A percentile compares a stretch with the other conserved stretches of the same genome.
phyloP scores from a whole-genome alignment of 2,329 filamentous ascomycete species.

The Monosporascus sp. region DNA sequence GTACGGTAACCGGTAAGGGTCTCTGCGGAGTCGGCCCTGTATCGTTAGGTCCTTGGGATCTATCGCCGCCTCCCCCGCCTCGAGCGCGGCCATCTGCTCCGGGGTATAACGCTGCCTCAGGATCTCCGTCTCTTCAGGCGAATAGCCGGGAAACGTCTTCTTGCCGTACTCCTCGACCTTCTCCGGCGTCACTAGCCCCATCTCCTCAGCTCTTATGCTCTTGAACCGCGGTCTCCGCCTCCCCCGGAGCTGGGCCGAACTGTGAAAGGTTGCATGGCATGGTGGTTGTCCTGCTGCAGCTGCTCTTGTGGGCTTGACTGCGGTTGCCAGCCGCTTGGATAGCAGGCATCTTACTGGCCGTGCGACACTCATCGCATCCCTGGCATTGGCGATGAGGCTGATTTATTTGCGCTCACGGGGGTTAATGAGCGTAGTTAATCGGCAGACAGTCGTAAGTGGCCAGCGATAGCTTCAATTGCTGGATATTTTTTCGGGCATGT shows the following conservation, averaged over 20 bases:
- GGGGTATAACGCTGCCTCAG: constrained; percentile 68
- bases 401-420: constrained; percentile 15
- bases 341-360: constrained; percentile 50
- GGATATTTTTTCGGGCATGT: background rate
- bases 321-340: constrained; percentile 42
- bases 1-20: constrained; percentile 69
- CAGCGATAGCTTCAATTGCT: background rate
- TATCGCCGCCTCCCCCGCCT: constrained; percentile 74
- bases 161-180: constrained; percentile 40
- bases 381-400: constrained; percentile 11
- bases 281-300: constrained; percentile 16
- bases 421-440: background rate
- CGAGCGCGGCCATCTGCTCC: constrained; percentile 75
- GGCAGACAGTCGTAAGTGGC: background rate
- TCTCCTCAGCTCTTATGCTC: constrained; percentile 46
- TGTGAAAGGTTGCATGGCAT: constrained; percentile 44
- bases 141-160: constrained; percentile 58
- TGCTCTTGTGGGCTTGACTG: constrained; percentile 17
- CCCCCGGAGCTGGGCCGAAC: constrained; percentile 40
- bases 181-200: constrained; percentile 43
- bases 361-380: constrained; percentile 49
- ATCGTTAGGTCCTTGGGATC: constrained; percentile 66
- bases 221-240: constrained; percentile 46
- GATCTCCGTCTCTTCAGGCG: constrained; percentile 55
- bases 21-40: constrained; percentile 66